phyloP scores from a whole-genome alignment of 1,284 basidiomycete genomes.

The Mycena sp. region DNA sequence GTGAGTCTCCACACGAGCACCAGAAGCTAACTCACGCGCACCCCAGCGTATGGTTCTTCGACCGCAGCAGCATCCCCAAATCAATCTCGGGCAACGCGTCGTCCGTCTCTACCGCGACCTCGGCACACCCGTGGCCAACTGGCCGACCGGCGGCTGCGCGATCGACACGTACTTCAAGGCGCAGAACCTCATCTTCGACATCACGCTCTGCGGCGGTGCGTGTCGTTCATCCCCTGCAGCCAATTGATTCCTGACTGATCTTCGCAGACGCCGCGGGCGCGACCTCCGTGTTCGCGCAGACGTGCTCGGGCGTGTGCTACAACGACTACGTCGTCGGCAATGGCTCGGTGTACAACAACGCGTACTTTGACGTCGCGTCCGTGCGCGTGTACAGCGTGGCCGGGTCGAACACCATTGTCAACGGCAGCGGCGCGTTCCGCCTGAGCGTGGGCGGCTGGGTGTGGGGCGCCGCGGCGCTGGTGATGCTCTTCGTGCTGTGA shows the following conservation, averaged over 20 bases:
- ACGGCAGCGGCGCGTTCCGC: background rate
- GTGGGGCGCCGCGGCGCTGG: too few species aligned
- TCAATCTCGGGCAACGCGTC: conserved; percentile 61
- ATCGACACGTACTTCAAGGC: conserved; percentile 66
- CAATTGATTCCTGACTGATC: background rate
- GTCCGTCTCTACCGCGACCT: conserved; percentile 71
- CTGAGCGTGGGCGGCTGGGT: too few species aligned
- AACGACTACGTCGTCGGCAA: conserved; percentile 78
- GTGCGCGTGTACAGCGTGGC: conserved; percentile 63
- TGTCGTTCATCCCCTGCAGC: conserved; percentile 14
- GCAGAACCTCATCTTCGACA: conserved; percentile 71
- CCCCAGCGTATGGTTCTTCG: conserved; percentile 79
- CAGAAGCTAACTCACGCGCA: conserved; percentile 22
- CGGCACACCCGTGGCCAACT: conserved; percentile 76
- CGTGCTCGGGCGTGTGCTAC: conserved; percentile 76
- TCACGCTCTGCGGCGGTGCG: conserved; percentile 79
- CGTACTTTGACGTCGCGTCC: conserved; percentile 80
- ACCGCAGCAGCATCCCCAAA: conserved; percentile 66
- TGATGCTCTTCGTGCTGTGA: too few species aligned
- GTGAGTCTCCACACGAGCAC: conserved; percentile 48
- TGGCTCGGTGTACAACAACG: conserved; percentile 71
- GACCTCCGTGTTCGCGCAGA: conserved; percentile 64
- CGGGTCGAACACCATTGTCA: conserved; percentile 33
- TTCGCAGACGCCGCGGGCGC: conserved; percentile 56
- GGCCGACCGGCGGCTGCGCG: conserved; percentile 67